Conservation (phyloP, 352 stramenopile genomes). For the Pythium dissimile region DNA sequence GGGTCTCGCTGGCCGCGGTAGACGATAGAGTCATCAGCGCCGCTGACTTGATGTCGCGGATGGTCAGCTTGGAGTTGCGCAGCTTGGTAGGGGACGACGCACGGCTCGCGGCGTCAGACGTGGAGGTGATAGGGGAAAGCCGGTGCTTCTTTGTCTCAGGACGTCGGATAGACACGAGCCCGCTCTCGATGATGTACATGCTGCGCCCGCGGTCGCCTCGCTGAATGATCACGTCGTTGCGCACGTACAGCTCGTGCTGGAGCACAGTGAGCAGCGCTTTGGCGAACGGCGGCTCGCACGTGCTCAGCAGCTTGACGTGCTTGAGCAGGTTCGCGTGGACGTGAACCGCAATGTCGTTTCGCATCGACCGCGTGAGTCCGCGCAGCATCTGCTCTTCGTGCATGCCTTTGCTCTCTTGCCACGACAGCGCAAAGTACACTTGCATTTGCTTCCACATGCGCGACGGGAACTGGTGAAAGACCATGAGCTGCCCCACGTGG, state of each 20-base stretch:
- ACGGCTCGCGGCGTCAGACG: not conserved
- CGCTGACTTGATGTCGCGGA: conserved; percentile 6
- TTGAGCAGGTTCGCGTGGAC: conserved; percentile 42
- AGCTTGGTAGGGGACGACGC: not conserved
- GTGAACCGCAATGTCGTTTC: conserved; percentile 33
- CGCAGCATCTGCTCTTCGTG: conserved; percentile 39
- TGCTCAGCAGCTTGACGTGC: conserved; percentile 35
- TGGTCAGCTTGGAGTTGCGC: conserved; percentile 6
- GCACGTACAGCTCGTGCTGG: conserved; percentile 44
- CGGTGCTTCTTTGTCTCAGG: conserved; percentile 1
- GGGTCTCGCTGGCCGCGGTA: not conserved
- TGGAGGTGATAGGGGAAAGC: not conserved
- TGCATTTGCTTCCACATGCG: conserved; percentile 45
- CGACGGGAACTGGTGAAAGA: conserved; percentile 39
- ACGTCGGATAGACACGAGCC: conserved; percentile 54
- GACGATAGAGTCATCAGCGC: not conserved
- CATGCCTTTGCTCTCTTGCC: conserved; percentile 48
- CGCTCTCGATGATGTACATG: conserved; percentile 54
- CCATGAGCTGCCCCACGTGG: conserved; percentile 37
- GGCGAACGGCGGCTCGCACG: conserved; percentile 34
- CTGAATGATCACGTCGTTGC: conserved; percentile 48
- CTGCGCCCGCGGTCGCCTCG: conserved; percentile 35
- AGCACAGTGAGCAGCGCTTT: conserved; percentile 31
- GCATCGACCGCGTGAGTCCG: conserved; percentile 28
- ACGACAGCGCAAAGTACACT: conserved; percentile 41